phyloP scores from a whole-genome alignment of 371 early-diverging fungal genomes.

The Mucor saturninus region DNA sequence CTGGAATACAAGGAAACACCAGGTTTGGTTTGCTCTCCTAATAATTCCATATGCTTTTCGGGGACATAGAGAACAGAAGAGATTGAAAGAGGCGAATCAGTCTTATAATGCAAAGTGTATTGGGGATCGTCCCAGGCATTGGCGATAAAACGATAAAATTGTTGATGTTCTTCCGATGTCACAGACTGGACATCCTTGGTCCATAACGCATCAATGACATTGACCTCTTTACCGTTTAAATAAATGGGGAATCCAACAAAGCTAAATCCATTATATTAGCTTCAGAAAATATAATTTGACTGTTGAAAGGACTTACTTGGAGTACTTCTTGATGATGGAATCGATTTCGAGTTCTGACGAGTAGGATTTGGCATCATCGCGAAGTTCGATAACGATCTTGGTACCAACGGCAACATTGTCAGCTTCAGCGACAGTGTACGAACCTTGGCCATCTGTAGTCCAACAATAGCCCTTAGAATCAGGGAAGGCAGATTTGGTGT shows the following conservation, averaged over 20 bases:
- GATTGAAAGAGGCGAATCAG: conserved; percentile 82
- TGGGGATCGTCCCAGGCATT: conserved; percentile 77
- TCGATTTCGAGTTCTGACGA: conserved; percentile 75
- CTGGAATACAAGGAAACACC: conserved; percentile 83
- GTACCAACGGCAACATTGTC: conserved; percentile 89
- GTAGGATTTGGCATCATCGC: conserved; percentile 89
- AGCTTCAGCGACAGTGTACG: conserved; percentile 79
- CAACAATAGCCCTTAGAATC: conserved; percentile 84
- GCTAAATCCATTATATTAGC: conserved; percentile 17
- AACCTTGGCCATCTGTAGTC: conserved; percentile 83
- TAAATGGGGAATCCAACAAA: conserved; percentile 97
- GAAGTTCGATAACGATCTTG: conserved; percentile 90
- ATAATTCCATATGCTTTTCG: conserved; percentile 69
- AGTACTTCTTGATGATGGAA: conserved; percentile 92
- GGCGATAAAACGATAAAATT: conserved; percentile 88
- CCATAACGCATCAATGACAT: conserved; percentile 96
- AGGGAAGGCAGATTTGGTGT: conserved; percentile 74
- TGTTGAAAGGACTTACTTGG: conserved; percentile 57
- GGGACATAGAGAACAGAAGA: conserved; percentile 76
- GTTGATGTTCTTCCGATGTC: conserved; percentile 85
- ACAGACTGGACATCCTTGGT: conserved; percentile 79
- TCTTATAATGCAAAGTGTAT: conserved; percentile 76
- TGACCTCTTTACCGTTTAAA: conserved; percentile 77
- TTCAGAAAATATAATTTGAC: conserved; percentile 38
- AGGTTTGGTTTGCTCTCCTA: conserved; percentile 70